Conservation (phyloP, 2,329 filamentous ascomycete species). For the Nigrograna mackinnonii region DNA sequence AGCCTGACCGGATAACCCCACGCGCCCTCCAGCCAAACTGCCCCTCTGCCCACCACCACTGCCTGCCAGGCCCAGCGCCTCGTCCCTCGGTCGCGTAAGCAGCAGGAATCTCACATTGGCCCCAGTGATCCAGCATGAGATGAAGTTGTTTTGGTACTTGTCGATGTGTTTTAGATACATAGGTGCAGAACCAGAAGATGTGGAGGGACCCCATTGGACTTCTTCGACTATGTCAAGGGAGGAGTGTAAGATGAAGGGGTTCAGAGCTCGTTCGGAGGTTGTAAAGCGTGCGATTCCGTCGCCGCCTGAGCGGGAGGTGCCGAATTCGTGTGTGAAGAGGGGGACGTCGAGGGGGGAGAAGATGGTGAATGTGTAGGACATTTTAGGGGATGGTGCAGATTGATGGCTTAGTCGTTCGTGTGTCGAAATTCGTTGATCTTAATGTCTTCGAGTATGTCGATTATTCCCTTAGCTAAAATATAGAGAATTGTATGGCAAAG, state of each 20-base stretch:
- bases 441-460: too few species aligned
- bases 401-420: too few species aligned
- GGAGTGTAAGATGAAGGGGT: slow-evolving; percentile 96
- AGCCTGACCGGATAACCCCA: slow-evolving; percentile 49
- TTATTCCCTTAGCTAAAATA: too few species aligned
- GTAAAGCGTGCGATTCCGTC: slow-evolving; percentile 89
- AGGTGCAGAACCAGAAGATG: slow-evolving; percentile 27
- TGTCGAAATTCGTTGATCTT: too few species aligned
- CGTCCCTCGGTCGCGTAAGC: slow-evolving; percentile 74
- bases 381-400: too few species aligned
- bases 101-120: slow-evolving; percentile 93
- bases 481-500: too few species aligned
- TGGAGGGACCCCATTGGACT: slow-evolving; percentile 75
- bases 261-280: slow-evolving; percentile 88
- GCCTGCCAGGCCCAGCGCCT: slow-evolving; percentile 24
- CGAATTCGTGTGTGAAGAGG: slow-evolving; percentile 95
- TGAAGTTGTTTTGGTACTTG: slow-evolving; percentile 93
- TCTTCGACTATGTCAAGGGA: slow-evolving; percentile 95
- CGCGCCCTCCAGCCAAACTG: slow-evolving; percentile 34
- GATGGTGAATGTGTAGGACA: slow-evolving; percentile 99
- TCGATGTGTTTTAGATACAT: slow-evolving; percentile 98
- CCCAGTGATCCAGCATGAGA: slow-evolving; percentile 92
- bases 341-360: slow-evolving; percentile 95
- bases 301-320: slow-evolving; percentile 92
- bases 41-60: slow-evolving; percentile 26